phyloP scores from a whole-genome alignment of 2,329 filamentous ascomycete species.

The Alternaria ventricosa region DNA sequence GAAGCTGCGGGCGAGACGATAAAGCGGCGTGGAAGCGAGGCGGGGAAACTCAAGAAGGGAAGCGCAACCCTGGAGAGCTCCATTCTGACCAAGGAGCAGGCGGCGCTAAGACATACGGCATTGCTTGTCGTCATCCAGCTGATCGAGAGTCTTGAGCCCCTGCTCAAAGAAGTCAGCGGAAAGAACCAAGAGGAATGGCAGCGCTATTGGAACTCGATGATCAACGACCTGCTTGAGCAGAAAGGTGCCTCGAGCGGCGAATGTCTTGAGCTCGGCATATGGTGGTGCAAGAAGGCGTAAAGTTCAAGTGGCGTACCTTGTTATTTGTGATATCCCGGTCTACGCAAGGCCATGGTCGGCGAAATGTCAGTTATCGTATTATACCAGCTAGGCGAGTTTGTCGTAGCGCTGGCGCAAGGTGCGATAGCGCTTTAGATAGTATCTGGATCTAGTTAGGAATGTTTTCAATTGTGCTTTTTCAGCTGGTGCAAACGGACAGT shows the following conservation, averaged over 20 bases:
- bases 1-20: conserved; percentile 60
- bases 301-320: conserved; percentile 25
- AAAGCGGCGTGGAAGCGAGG: conserved; percentile 65
- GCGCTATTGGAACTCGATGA: conserved; percentile 86
- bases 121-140: conserved; percentile 80
- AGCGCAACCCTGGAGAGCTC: conserved; percentile 48
- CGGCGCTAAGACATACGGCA: conserved; percentile 78
- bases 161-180: conserved; percentile 80
- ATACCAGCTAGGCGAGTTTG: conserved; percentile 28
- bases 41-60: conserved; percentile 45
- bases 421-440: conserved; percentile 91
- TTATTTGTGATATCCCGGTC: conserved; percentile 35
- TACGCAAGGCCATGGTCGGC: conserved; percentile 17
- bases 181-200: conserved; percentile 95
- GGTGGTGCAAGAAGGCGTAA: conserved; percentile 67
- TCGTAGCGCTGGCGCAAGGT: conserved; percentile 83
- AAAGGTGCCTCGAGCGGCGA: conserved; percentile 82
- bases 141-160: conserved; percentile 83
- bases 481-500: conserved; percentile 66
- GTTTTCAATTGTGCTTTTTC: neutral
- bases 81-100: conserved; percentile 70
- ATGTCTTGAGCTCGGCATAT: conserved; percentile 73
- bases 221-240: conserved; percentile 79
- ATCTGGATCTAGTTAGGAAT: conserved; percentile 59
- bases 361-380: conserved; percentile 1